Evolutionary conservation across 1,139 yeast species (phyloP), one percentile per base, ranked within the genome.

Genomic region (Wickerhamomyces sp.): DNA sequence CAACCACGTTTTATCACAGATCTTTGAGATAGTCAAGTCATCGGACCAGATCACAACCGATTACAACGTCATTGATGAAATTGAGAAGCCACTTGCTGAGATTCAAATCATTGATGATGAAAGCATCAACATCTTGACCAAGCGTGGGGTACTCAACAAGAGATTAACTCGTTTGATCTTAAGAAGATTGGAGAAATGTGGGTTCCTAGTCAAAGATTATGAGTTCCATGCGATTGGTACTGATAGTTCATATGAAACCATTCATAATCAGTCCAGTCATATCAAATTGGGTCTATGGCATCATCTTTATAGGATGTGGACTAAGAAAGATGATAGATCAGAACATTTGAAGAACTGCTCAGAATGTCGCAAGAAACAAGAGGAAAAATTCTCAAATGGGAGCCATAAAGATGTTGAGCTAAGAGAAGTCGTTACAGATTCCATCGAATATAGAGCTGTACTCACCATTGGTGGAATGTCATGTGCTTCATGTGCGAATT

Each of bases 381-480:
- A 32, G 10, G 29, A 33, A 15, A 15, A 36, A 13, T 39, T 23
- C 8, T 42, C 46, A 29, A 48, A 40, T 31, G 44, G 4, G 10
- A n/a, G 23, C 10, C 8, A 23, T 37, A n/a, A 36, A 2, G 40
- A 45, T 32, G 50, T 45, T 10, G 49, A 53, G 10, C 42, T 49
- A 15, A 46, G 50, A 10, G 51, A 53, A 48, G 48, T 49, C 10
- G 48, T 50, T 6, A 39, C 57, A 1, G 49, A 45, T 27, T 47
- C 54, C 11, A 45, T 53, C 14, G 67, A 66, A 42, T 75, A 61
- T 51, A 60, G 76, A 43, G 89, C 84, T 0, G 73, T 78, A 1
- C 74, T 78, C 46, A 66, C 80, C 7, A 68, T 84, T 41, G 72
- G 74, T 7, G 89, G 86, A 1, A 81, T 83, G 88, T 73, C 86